phyloP scores from a whole-genome alignment of 768 basidiomycete genomes.

The Auricularia sp. region DNA sequence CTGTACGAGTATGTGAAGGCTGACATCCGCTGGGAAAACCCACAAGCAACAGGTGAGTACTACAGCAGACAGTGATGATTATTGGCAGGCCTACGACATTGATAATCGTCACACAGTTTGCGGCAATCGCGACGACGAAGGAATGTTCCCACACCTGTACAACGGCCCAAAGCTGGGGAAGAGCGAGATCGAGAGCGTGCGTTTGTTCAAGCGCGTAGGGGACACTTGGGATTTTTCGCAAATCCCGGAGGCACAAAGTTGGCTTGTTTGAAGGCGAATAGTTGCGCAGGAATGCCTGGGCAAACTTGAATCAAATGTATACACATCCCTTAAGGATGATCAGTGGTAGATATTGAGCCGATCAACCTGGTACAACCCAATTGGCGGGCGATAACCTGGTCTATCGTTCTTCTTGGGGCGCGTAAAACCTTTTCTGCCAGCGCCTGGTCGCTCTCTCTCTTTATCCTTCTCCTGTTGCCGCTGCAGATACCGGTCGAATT shows the following conservation, averaged over 20 bases:
- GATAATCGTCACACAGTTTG: constrained; percentile 19
- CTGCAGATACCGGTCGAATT: constrained; percentile 36
- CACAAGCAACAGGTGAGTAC: constrained; percentile 22
- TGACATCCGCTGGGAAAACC: constrained; percentile 40
- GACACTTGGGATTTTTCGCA: constrained; percentile 24
- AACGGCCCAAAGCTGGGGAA: constrained; percentile 33
- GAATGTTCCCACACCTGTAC: constrained; percentile 46
- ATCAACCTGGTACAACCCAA: constrained; percentile 65
- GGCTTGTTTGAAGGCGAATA: constrained; percentile 19
- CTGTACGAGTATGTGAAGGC: constrained; percentile 29
- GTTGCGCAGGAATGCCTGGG: too few species aligned
- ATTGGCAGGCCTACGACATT: not conserved
- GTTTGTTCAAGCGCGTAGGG: constrained; percentile 16
- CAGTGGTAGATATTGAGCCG: constrained; percentile 44
- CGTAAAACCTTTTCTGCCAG: constrained; percentile 43
- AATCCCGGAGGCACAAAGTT: constrained; percentile 16
- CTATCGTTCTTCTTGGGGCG: constrained; percentile 29
- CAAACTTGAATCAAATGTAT: not conserved
- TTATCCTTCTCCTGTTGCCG: constrained; percentile 38
- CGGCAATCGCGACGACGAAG: constrained; percentile 34
- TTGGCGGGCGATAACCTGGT: constrained; percentile 3
- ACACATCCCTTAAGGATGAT: not conserved
- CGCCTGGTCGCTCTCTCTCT: constrained; percentile 19
- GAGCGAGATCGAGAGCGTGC: constrained; percentile 34
- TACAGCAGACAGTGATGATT: too few species aligned